phyloP scores from a whole-genome alignment of 768 basidiomycete species.

The Tylopilus felleus region DNA sequence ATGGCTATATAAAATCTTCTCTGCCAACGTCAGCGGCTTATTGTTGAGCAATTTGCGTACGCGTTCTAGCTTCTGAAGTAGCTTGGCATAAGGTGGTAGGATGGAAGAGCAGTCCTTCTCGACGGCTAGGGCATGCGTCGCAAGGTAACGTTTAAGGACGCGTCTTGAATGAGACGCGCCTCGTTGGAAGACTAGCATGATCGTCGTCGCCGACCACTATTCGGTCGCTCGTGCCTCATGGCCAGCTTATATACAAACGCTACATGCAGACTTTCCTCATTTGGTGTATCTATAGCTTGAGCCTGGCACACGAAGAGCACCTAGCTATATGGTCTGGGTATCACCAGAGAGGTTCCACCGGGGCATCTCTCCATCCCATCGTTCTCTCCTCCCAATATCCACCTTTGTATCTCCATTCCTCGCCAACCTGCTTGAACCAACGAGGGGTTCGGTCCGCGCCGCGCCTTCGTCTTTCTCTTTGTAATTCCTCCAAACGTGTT shows the following conservation, averaged over 20 bases:
- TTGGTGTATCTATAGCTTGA: not conserved
- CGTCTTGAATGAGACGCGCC: constrained; percentile 8
- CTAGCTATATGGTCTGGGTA: not conserved
- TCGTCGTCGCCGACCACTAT: not conserved
- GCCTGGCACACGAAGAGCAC: no score
- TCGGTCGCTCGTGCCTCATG: not conserved
- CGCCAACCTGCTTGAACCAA: constrained; percentile 71
- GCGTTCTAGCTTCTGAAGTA: constrained; percentile 65
- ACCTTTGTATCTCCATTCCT: constrained; percentile 74
- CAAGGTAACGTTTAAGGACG: constrained; percentile 32
- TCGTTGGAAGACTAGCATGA: constrained; percentile 22
- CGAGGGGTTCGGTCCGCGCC: constrained; percentile 59
- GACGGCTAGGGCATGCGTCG: constrained; percentile 39
- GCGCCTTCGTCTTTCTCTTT: constrained; percentile 64
- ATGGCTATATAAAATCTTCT: constrained; percentile 97
- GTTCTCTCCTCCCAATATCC: constrained; percentile 81
- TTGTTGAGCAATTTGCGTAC: constrained; percentile 67
- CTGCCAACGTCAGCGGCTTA: constrained; percentile 87
- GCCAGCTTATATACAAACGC: no score
- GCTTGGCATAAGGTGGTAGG: constrained; percentile 76
- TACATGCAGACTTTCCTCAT: not conserved
- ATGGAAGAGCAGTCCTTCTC: constrained; percentile 68
- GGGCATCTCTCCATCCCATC: constrained; percentile 55
- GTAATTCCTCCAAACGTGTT: constrained; percentile 65
- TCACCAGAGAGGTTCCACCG: constrained; percentile 60